Base-by-base conservation (phyloP, 352 stramenopile species). In the Phytophthora pluvialis region DNA sequence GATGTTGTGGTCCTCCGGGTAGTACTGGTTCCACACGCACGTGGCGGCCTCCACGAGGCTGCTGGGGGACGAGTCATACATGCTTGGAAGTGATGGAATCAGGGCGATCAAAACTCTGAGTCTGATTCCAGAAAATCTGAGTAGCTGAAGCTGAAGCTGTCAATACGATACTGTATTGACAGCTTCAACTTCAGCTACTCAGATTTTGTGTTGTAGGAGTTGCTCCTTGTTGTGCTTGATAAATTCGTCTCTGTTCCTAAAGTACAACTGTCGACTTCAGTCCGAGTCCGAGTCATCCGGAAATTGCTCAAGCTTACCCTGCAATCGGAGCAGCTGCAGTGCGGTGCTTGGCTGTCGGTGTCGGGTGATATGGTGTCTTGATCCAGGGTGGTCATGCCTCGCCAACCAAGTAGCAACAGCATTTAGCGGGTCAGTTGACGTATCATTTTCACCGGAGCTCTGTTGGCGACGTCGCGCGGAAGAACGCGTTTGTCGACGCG, bases 21-120 rank as follows among this genome's bases (percentile, higher is more conserved):
- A 93, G 61, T 91, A 93, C 66, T 89, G 84, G 44, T 67, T 89
- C 84, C 84, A 93, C 33, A 93, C 84, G 58, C 78, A 77, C 38
- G 78, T 93, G 5, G 84, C 81, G 15, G 84, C 80, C 9, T 73
- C 56, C 46, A 80, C 60, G 16, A 75, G 56, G 26, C 59, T 60
- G 52, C 70, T 77, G 15, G 46, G 50, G 32, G 61, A 73, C 47
- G 54, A 61, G 31, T 47, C 40, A 59, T 51, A 60, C 45, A 52
- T 52, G 45, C 28, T 45, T n/a, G 35, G 35, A 40, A 42, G 18
- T 42, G 36, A 25, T 21, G 36, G 36, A 42, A 42, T 42, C 15
- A 42, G 15, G 4, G 4, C 6, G 6, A 18, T 21, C 3, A 7
- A 13, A 42, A 21, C 18, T 42, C 13, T 5, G 6, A 9, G 6